Conservation (phyloP, 345 rosid genomes). For the Hirschfeldia incana region DNA sequence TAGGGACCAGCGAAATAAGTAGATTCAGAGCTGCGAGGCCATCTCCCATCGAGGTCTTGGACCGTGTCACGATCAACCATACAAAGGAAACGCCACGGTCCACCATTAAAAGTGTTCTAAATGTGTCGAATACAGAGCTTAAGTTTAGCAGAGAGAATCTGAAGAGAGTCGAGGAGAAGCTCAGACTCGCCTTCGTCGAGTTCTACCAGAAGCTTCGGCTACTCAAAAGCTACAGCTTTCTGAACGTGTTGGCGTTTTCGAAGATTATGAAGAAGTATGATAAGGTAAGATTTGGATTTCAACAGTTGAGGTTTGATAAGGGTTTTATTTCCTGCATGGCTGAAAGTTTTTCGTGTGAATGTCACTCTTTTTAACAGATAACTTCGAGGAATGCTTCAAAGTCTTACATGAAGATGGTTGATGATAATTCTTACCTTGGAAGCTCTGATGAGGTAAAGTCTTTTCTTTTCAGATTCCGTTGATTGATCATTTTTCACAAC, state of each 20-base stretch:
- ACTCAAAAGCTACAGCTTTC: conserved; percentile 56
- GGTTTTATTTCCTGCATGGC: not conserved
- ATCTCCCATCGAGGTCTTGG: conserved; percentile 54
- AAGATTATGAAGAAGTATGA: not conserved
- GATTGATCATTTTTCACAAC: no score
- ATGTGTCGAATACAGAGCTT: conserved; percentile 42
- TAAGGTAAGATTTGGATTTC: conserved; percentile 37
- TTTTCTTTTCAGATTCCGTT: no score
- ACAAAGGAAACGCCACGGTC: conserved; percentile 39
- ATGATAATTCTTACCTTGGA: conserved; percentile 54
- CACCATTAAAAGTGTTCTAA: conserved; percentile 42
- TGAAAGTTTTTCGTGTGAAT: conserved; percentile 22
- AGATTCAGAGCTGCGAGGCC: conserved; percentile 34
- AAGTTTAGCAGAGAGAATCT: conserved; percentile 60
- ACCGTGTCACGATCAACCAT: conserved; percentile 51
- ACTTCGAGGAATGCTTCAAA: conserved; percentile 56
- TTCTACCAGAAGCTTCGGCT: conserved; percentile 76
- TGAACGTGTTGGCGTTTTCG: not conserved
- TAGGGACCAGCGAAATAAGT: not conserved
- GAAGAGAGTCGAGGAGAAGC: conserved; percentile 52
- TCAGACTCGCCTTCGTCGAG: conserved; percentile 56
- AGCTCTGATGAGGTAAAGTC: conserved; percentile 36
- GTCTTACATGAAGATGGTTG: conserved; percentile 27
- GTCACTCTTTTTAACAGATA: conserved; percentile 43
- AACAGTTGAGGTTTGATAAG: not conserved